These are phyloP conservation scores for Berberis vulgaris DNA, from an alignment of 164 flowering plant genomes.

Conservation along the genomic window DNA sequence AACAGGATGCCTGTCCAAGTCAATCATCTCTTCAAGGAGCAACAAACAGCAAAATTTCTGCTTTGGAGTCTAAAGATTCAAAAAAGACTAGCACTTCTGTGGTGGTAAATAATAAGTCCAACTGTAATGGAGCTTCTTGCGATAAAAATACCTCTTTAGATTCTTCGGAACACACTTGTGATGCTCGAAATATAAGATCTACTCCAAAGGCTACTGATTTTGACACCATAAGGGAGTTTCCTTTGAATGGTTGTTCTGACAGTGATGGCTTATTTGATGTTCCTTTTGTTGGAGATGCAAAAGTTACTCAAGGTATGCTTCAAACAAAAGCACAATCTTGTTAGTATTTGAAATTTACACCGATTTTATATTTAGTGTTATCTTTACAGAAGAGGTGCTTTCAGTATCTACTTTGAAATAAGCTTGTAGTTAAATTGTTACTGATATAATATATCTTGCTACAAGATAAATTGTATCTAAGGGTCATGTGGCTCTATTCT, in stretches of 20 bases:
- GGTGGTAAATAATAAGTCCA: slow-evolving; percentile 28
- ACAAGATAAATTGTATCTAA: too few species aligned
- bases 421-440: too few species aligned
- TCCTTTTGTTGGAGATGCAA: slow-evolving; percentile 47
- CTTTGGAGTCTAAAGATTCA: slow-evolving; percentile 36
- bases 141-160: slow-evolving; percentile 34
- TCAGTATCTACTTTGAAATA: too few species aligned
- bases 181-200: slow-evolving; percentile 17
- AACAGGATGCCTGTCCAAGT: slow-evolving; percentile 32
- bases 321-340: neutral
- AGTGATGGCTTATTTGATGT: slow-evolving; percentile 45
- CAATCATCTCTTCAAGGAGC: slow-evolving; percentile 27
- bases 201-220: slow-evolving; percentile 34
- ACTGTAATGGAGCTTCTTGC: slow-evolving; percentile 32
- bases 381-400: too few species aligned
- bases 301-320: slow-evolving; percentile 41
- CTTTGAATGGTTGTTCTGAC: slow-evolving; percentile 31
- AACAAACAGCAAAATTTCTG: slow-evolving; percentile 36
- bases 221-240: slow-evolving; percentile 26
- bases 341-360: too few species aligned
- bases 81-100: slow-evolving; percentile 22
- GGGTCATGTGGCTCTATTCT: too few species aligned
- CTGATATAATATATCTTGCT: too few species aligned
- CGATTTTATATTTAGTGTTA: too few species aligned
- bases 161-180: slow-evolving; percentile 26